Conservation (phyloP, 2,329 filamentous ascomycete genomes). For the Daldinia sp. region DNA sequence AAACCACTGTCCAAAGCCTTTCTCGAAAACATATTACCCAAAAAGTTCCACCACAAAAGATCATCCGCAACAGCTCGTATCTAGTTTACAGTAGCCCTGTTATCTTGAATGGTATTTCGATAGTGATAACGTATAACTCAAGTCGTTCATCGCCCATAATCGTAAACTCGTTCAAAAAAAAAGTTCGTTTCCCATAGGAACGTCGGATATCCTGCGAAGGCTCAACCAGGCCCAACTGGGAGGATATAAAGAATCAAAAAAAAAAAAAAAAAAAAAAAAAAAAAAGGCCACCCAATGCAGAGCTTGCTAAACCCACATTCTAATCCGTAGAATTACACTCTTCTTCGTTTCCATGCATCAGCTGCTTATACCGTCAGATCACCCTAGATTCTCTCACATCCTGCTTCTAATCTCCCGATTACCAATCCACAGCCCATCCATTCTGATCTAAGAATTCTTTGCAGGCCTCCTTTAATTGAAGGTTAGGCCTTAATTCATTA, state of each 20-base stretch:
- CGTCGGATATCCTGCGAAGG: constrained; percentile 20
- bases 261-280: neutral
- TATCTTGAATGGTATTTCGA: neutral
- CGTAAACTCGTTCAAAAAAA: constrained; percentile 10
- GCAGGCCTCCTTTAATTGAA: constrained; percentile 81
- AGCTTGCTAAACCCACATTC: constrained; percentile 13
- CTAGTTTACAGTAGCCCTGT: neutral
- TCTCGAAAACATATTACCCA: too few species aligned
- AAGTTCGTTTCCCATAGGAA: constrained; percentile 3
- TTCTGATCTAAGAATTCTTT: constrained; percentile 86
- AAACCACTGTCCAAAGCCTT: too few species aligned
- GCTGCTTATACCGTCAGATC: neutral
- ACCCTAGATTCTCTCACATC: neutral
- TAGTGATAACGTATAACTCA: neutral
- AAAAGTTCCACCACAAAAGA: too few species aligned
- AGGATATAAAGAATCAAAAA: too few species aligned
- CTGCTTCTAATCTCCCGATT: neutral
- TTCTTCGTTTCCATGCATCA: neutral
- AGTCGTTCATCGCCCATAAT: constrained; percentile 21
- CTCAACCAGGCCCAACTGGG: constrained; percentile 3
- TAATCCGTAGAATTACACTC: neutral
- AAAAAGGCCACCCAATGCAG: constrained; percentile 34
- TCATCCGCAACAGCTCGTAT: neutral
- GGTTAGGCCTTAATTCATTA: constrained; percentile 80
- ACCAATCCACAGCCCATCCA: constrained; percentile 95